phyloP scores from a whole-genome alignment of 805 yeast genomes.

The Isabelozyma gotoi region DNA sequence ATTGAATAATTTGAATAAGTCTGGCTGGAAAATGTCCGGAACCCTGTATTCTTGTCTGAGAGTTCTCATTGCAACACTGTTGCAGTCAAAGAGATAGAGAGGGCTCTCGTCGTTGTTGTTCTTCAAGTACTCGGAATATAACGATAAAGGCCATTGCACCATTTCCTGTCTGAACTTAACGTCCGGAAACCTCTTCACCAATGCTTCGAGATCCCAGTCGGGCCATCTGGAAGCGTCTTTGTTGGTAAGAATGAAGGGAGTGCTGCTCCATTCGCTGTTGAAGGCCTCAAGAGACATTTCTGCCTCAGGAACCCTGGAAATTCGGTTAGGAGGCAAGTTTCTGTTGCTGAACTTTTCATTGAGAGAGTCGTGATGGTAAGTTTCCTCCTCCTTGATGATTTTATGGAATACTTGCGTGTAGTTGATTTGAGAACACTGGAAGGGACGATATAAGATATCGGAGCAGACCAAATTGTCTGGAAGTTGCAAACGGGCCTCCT shows the following conservation, averaged over 20 bases:
- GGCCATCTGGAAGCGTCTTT: constrained; percentile 53
- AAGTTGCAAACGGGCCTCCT: constrained; percentile 45
- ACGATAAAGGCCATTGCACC: constrained; percentile 70
- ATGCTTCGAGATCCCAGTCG: constrained; percentile 52
- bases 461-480: constrained; percentile 59
- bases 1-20: constrained; percentile 59
- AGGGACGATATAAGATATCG: constrained; percentile 79
- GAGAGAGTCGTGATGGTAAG: constrained; percentile 21
- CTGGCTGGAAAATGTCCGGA: constrained; percentile 58
- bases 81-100: constrained; percentile 81
- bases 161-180: constrained; percentile 80
- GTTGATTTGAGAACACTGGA: constrained; percentile 72
- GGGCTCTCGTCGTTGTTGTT: constrained; percentile 80
- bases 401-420: constrained; percentile 50
- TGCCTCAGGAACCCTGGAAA: constrained; percentile 53
- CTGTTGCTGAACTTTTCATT: constrained; percentile 7
- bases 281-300: constrained; percentile 47
- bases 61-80: constrained; percentile 61
- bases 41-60: constrained; percentile 51
- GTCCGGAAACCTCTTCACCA: constrained; percentile 55
- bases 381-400: constrained; percentile 47
- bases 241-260: constrained; percentile 64
- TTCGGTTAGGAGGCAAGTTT: constrained; percentile 38
- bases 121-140: constrained; percentile 60
- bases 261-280: constrained; percentile 41